phyloP scores from a whole-genome alignment of 805 yeast species.

The Kazachstania martiniae region DNA sequence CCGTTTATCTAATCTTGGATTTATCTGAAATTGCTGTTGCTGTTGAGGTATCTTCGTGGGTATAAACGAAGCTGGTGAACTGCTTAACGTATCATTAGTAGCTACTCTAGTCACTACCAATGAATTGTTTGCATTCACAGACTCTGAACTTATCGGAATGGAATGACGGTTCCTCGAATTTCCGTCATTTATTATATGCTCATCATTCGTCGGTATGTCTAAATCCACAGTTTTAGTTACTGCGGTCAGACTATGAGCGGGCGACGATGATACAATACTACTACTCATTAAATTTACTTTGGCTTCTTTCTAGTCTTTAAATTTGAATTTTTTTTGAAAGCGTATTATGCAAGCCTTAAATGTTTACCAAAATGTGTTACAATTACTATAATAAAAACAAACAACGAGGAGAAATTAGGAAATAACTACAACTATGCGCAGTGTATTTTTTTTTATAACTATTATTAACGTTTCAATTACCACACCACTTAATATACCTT shows the following conservation, averaged over 20 bases:
- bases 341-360: too few species aligned
- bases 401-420: too few species aligned
- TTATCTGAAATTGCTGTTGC: background rate
- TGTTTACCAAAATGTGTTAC: too few species aligned
- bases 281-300: background rate
- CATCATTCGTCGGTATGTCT: too few species aligned
- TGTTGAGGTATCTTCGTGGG: slow-evolving; percentile 1
- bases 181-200: too few species aligned
- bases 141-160: background rate
- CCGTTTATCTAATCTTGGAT: too few species aligned
- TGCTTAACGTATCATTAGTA: slow-evolving; percentile 10
- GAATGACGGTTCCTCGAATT: background rate
- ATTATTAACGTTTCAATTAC: too few species aligned
- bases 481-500: too few species aligned
- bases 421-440: too few species aligned
- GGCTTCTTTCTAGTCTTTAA: background rate
- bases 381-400: too few species aligned
- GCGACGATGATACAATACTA: background rate
- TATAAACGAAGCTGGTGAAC: slow-evolving; percentile 8
- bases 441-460: too few species aligned
- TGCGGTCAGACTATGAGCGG: background rate
- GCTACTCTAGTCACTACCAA: slow-evolving; percentile 8
- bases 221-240: background rate
- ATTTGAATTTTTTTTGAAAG: too few species aligned
- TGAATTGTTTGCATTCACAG: slow-evolving; percentile 3